A percentile compares a stretch with the other conserved stretches of the same genome.
phyloP scores from a whole-genome alignment of 768 basidiomycete species.

The Xanthoconium purpureum region DNA sequence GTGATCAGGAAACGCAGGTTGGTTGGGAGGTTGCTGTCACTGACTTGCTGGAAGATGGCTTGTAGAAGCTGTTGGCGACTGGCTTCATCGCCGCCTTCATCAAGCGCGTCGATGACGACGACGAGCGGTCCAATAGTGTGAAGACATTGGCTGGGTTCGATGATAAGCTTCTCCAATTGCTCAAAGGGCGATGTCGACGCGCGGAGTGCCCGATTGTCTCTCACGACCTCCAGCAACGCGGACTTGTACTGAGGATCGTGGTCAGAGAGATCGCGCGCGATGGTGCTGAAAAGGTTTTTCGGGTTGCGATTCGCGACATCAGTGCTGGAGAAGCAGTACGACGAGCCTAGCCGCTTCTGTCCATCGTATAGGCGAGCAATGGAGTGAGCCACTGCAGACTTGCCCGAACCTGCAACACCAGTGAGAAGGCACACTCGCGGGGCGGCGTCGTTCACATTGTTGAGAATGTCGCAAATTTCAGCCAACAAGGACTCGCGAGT shows the following conservation, averaged over 20 bases:
- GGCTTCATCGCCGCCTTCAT: constrained; percentile 13
- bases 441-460: not conserved
- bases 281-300: constrained; percentile 5
- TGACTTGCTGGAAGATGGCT: not conserved
- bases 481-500: no score
- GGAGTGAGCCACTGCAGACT: no score
- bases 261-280: no score
- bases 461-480: no score
- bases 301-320: constrained; percentile 14
- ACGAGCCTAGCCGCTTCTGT: no score
- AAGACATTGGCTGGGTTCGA: constrained; percentile 15
- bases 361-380: no score
- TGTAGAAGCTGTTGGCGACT: constrained; percentile 14
- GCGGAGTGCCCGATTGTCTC: not conserved
- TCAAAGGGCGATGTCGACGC: not conserved
- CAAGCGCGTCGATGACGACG: constrained; percentile 31
- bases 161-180: constrained; percentile 23
- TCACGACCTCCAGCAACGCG: no score
- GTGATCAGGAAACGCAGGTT: constrained; percentile 1
- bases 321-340: no score
- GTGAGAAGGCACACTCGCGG: constrained; percentile 11
- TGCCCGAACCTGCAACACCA: no score
- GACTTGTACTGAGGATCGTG: no score
- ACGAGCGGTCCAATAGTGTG: constrained; percentile 22
- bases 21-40: constrained; percentile 1